phyloP scores from a whole-genome alignment of 495 filamentous ascomycete genomes.

The Hypoxylon fuscum region DNA sequence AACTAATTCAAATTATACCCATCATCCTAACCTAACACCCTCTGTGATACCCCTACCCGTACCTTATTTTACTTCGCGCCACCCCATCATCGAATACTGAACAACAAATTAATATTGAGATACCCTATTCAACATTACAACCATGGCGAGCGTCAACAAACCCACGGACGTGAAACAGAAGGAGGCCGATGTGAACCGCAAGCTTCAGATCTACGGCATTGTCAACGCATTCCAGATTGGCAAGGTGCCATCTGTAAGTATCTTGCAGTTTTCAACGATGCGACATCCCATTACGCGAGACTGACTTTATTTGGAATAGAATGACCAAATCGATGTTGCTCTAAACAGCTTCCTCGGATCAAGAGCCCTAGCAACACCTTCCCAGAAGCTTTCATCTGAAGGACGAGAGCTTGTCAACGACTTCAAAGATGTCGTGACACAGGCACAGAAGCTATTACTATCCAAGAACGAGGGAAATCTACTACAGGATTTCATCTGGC shows the following conservation, averaged over 20 bases:
- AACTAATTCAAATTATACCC: conserved; percentile 13
- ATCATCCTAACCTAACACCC: conserved; percentile 2
- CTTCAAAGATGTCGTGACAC: conserved; percentile 81
- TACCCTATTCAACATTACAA: conserved; percentile 10
- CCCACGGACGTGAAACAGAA: conserved; percentile 70
- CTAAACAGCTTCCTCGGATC: conserved; percentile 83
- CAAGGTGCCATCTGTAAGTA: conserved; percentile 88
- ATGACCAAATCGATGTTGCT: conserved; percentile 95
- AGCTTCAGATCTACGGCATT: conserved; percentile 96
- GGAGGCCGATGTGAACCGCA: conserved; percentile 81
- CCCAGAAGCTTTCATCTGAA: conserved; percentile 81
- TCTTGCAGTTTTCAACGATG: not conserved
- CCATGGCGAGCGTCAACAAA: conserved; percentile 65
- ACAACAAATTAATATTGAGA: conserved; percentile 20
- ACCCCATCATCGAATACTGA: not conserved
- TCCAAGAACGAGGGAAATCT: conserved; percentile 96
- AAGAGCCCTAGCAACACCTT: conserved; percentile 72
- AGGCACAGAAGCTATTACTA: conserved; percentile 87
- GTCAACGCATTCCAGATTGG: conserved; percentile 85
- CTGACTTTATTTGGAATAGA: conserved; percentile 58
- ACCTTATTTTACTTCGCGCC: conserved; percentile 10
- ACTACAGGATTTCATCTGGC: conserved; percentile 96
- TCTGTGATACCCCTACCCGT: conserved; percentile 29
- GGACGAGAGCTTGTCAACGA: conserved; percentile 81
- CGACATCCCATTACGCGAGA: not conserved